Base-by-base conservation (phyloP, 2,329 filamentous ascomycete genomes). In the Aspergillus quadricinctus region DNA sequence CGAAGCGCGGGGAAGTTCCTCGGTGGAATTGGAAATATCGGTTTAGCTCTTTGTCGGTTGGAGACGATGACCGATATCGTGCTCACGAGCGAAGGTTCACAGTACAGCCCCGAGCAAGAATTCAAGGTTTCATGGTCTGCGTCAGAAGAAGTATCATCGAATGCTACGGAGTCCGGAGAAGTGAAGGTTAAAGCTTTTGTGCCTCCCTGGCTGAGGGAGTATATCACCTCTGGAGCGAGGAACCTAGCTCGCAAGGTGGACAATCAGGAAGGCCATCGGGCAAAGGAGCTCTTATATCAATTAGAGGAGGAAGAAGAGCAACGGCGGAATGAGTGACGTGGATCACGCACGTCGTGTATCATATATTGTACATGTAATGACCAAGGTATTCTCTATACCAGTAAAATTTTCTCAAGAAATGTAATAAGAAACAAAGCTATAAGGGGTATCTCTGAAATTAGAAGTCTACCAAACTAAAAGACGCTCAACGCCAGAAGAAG, bases 21-120 rank as follows among this genome's bases (percentile, higher is more conserved):
- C 52, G 79, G 78, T 31, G 88, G 89, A 0, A 79, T 93, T 14
- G 93, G 92, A 0, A 96, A 97, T 69, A 76, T 97, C 29, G 94
- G 94, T 1, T 78, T 99, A 52, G 93, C 87, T 2, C 76, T 97
- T 63, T 97, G 93, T 70, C 85, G 93, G 27, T 75, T 97, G 64
- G 92, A 96, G 76, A 87, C 88, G 69, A 97, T 97, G 92, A 96
- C 90, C 4, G 88, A 91, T 68, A 77, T 94, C 49, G 78, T 79
- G 35, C 77, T 94, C 53, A 88, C 88, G 2, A 88, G 86, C 55
- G 85, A 88, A 60, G 81, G 83, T 0, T 82, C 83, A 4, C 76
- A 76, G 23, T 90, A 80, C 69, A 83, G 77, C 57, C 80, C 83
- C 0, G 80, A 79, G 1, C 81, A 86, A 56, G 82, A 88, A 72